Percentiles rank a stretch among this genome's conserved stretches.
phyloP scores from a whole-genome alignment of 345 rosid genomes.

The Salix caprea region DNA sequence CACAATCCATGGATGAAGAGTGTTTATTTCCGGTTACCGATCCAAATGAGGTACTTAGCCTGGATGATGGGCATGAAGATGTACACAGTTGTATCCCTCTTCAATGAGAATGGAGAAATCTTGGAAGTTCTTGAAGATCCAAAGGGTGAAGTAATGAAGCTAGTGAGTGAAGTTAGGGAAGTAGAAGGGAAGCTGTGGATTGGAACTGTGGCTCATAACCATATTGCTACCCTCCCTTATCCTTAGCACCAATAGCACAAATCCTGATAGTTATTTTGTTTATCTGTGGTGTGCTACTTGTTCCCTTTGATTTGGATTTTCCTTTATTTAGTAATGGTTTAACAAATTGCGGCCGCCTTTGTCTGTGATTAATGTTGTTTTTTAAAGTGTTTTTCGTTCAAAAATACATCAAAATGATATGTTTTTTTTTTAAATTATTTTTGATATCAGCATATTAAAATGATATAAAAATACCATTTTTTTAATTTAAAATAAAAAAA shows the following conservation, averaged over 20 bases:
- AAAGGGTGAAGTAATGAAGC: slow-evolving; percentile 78
- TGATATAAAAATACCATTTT: too few species aligned
- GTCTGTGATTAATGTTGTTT: too few species aligned
- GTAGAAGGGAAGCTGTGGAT: slow-evolving; percentile 86
- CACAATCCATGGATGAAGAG: slow-evolving; percentile 76
- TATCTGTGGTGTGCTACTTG: background rate
- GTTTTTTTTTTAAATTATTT: too few species aligned
- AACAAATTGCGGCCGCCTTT: background rate
- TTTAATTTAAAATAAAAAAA: too few species aligned
- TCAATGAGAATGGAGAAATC: slow-evolving; percentile 57
- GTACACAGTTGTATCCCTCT: slow-evolving; percentile 72
- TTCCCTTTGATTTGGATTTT: background rate
- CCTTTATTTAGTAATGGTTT: background rate
- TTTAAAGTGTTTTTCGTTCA: too few species aligned
- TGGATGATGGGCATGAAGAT: slow-evolving; percentile 89
- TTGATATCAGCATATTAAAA: too few species aligned
- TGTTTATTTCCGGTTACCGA: slow-evolving; percentile 70
- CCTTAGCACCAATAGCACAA: slow-evolving; percentile 22
- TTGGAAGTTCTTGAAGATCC: slow-evolving; percentile 83
- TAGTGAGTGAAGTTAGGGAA: slow-evolving; percentile 92
- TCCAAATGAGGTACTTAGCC: slow-evolving; percentile 58
- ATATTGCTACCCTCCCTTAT: slow-evolving; percentile 73
- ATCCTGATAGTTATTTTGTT: background rate
- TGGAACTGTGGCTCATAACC: slow-evolving; percentile 97
- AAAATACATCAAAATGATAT: too few species aligned